phyloP scores from a whole-genome alignment of 768 basidiomycete species.

The Russula dissimulans region DNA sequence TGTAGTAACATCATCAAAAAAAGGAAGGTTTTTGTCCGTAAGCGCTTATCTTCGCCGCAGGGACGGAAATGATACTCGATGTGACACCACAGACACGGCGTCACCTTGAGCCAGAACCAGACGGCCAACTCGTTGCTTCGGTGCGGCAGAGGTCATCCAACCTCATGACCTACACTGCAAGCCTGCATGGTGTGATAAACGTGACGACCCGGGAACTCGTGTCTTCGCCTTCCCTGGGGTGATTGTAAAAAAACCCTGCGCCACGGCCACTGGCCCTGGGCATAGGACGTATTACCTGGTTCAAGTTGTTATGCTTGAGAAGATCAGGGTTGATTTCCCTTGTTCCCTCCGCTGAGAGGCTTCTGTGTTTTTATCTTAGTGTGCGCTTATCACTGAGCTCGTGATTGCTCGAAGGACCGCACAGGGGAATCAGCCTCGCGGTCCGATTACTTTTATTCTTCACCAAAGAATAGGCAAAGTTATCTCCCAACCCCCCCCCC shows the following conservation, averaged over 20 bases:
- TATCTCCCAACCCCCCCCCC: neutral
- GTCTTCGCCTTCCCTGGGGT: neutral
- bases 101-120: no score
- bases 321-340: neutral
- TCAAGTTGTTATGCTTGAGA: neutral
- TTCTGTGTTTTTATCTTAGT: neutral
- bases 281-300: no score
- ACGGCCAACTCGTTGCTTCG: no score
- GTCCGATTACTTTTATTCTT: neutral
- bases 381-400: neutral
- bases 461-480: no score
- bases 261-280: neutral
- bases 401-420: neutral
- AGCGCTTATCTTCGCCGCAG: no score
- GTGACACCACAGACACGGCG: no score
- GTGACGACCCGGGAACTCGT: neutral
- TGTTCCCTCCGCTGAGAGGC: neutral
- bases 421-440: neutral
- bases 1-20: no score
- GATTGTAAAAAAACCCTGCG: neutral
- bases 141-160: no score
- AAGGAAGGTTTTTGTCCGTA: no score
- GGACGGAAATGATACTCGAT: no score
- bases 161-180: neutral
- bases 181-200: neutral